Conservation (phyloP, 345 rosid genomes). For the Aquilaria yunnanensis region DNA sequence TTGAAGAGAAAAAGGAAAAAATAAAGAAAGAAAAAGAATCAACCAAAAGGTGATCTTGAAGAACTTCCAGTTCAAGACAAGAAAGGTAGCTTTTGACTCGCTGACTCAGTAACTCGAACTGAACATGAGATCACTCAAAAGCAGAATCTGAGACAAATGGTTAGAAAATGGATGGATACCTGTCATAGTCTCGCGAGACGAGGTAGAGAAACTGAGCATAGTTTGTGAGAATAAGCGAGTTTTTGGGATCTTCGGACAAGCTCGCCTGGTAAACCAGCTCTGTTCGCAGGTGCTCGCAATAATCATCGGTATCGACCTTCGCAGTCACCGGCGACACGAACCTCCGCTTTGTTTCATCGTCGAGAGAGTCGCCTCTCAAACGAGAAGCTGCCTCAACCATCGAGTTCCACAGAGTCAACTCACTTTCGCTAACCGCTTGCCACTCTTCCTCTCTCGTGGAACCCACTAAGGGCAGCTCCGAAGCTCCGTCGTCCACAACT, state of each 20-base stretch:
- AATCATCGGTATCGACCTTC: conserved; percentile 44
- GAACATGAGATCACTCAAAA: too few relatives aligned
- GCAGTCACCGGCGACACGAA: conserved; percentile 54
- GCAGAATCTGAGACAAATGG: too few relatives aligned
- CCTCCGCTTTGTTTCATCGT: conserved; percentile 39
- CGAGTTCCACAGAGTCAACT: conserved; percentile 48
- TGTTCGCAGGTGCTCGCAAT: conserved; percentile 45
- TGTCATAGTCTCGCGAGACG: conserved; percentile 58
- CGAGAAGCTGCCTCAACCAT: conserved; percentile 54
- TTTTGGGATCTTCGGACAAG: conserved; percentile 50
- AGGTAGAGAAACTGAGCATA: conserved; percentile 79
- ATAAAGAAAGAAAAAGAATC: too few relatives aligned
- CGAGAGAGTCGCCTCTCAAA: conserved; percentile 30
- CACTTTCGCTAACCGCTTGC: conserved; percentile 34
- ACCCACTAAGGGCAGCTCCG: conserved; percentile 43
- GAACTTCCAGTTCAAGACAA: too few relatives aligned
- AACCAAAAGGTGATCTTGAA: too few relatives aligned
- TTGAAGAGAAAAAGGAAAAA: neutral
- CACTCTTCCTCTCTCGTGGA: conserved; percentile 33
- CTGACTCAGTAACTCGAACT: too few relatives aligned
- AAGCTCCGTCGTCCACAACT: conserved; percentile 40
- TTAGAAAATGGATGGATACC: conserved; percentile 29
- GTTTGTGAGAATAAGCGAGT: conserved; percentile 61
- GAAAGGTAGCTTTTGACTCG: too few relatives aligned
- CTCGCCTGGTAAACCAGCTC: conserved; percentile 48